Conservation (phyloP, 805 yeast species). For the Yamadazyma endophytica region DNA sequence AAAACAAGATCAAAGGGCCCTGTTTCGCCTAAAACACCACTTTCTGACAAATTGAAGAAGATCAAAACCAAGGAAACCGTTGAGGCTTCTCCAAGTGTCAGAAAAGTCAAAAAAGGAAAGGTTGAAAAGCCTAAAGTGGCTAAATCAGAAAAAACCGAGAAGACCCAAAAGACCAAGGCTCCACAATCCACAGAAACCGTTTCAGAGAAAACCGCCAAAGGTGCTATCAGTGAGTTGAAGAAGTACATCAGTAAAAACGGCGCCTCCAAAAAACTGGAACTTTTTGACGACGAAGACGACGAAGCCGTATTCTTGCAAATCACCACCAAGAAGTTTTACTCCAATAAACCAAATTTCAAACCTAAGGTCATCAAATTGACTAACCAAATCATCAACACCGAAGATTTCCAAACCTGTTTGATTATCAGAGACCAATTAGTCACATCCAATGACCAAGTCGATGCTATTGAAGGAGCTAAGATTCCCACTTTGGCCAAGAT, state of each 20-base stretch:
- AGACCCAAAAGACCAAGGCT: constrained; percentile 1
- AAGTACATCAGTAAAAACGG: constrained; percentile 46
- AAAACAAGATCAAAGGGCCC: constrained; percentile 28
- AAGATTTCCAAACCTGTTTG: constrained; percentile 54
- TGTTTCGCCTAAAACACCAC: constrained; percentile 21
- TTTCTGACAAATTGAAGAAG: constrained; percentile 20
- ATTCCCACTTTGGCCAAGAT: constrained; percentile 50
- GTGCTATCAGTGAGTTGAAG: constrained; percentile 63
- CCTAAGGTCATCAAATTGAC: constrained; percentile 46
- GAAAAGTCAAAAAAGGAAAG: constrained; percentile 15
- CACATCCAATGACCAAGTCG: constrained; percentile 40
- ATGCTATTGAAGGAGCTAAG: constrained; percentile 42
- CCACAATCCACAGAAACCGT: constrained; percentile 8
- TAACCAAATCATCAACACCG: constrained; percentile 44
- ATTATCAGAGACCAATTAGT: constrained; percentile 61
- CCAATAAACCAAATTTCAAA: constrained; percentile 56
- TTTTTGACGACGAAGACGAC: constrained; percentile 44
- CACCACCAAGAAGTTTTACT: constrained; percentile 60
- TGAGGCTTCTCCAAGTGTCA: constrained; percentile 20
- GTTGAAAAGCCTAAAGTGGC: constrained; percentile 10
- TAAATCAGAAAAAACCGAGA: constrained; percentile 33
- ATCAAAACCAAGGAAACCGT: constrained; percentile 17
- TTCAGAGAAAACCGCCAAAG: constrained; percentile 21
- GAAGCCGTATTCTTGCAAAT: constrained; percentile 57
- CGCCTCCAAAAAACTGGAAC: constrained; percentile 38